Evolutionary conservation across 768 basidiomycete species (phyloP), one percentile per base, ranked within the genome.

Genomic region (Dioszegia crocea): DNA sequence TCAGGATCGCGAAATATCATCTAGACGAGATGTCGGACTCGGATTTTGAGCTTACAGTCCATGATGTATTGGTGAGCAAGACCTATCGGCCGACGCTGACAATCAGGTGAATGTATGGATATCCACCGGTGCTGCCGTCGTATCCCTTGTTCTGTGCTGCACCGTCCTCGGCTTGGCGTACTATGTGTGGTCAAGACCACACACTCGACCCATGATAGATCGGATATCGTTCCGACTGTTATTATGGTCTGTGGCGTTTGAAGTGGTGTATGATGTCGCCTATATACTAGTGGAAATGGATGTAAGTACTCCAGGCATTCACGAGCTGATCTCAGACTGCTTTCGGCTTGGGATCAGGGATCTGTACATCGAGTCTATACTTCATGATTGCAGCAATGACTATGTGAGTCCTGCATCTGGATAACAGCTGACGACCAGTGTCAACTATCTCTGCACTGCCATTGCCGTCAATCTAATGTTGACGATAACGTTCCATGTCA

Each of bases 391-490:
- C 48, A 31, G 24, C 57, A 2, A 59, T 63, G 57, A 43, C 49
- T 17, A 53, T 49, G 64, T 65, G 45, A 59, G 62, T 59, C 8
- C 33, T 33, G 6, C 33, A 33, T 6, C 9, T 4, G 4, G 21
- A 5, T n/a, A 29, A n/a, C 27, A 4, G 16, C 12, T 27, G 23
- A 23, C 2, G 26, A 43, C 4, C 39, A 69, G 67, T 2, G 67
- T 66, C 57, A 66, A 66, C 39, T 58, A 62, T 27, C 50, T 66
- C 9, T 57, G 60, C 23, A 69, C 60, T 9, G 63, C 48, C 27
- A 69, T 69, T 33, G 67, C 67, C 10, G 43, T 69, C 43, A 69
- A 69, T 27, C 59, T 69, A 24, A 59, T 66, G 62, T 24, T 69
- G 2, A 69, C 59, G n/a, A 59, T 69, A 0, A 60, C 57, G n/a